A percentile compares a stretch with the other conserved stretches of the same genome.
These are phyloP conservation scores for Annulohypoxylon bovei DNA, from an alignment of 495 filamentous ascomycete species.

Conservation along the genomic window DNA sequence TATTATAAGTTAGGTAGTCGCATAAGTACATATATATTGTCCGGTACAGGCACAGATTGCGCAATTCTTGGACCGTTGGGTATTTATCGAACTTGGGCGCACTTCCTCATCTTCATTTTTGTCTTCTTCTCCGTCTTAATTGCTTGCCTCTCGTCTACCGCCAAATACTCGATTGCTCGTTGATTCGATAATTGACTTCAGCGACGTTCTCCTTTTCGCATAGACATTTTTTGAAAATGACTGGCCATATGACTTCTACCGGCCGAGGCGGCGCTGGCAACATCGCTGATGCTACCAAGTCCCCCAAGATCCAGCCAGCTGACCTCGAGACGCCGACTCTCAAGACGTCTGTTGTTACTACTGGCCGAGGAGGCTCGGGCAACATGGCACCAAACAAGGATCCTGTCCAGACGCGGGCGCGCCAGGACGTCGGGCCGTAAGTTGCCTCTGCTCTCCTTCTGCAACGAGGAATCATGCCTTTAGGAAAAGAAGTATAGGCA, in stretches of 20 bases:
- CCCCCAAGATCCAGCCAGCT: conserved; percentile 57
- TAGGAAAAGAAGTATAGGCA: no score
- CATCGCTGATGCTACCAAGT: conserved; percentile 68
- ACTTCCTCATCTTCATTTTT: not conserved
- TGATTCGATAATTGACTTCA: not conserved
- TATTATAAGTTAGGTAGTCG: conserved; percentile 19
- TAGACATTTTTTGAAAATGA: conserved; percentile 38
- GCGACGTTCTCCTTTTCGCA: not conserved
- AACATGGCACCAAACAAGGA: conserved; percentile 79
- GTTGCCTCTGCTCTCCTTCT: conserved; percentile 16
- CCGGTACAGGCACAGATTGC: conserved; percentile 15
- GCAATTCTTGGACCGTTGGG: conserved; percentile 19
- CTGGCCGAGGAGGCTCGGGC: conserved; percentile 70
- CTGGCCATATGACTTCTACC: conserved; percentile 52
- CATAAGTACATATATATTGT: conserved; percentile 9
- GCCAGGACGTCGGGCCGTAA: conserved; percentile 80
- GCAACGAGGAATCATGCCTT: no score
- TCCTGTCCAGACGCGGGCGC: conserved; percentile 73
- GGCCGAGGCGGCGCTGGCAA: conserved; percentile 75
- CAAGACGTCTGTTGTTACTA: conserved; percentile 84
- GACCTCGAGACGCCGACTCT: conserved; percentile 85
- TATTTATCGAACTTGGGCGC: conserved; percentile 14
- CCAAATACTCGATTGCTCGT: not conserved
- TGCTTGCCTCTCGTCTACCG: not conserved
- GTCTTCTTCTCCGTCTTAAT: not conserved